These are phyloP conservation scores for Ammopiptanthus mongolicus DNA, from an alignment of 306 rosid species.

Conservation along the genomic window DNA sequence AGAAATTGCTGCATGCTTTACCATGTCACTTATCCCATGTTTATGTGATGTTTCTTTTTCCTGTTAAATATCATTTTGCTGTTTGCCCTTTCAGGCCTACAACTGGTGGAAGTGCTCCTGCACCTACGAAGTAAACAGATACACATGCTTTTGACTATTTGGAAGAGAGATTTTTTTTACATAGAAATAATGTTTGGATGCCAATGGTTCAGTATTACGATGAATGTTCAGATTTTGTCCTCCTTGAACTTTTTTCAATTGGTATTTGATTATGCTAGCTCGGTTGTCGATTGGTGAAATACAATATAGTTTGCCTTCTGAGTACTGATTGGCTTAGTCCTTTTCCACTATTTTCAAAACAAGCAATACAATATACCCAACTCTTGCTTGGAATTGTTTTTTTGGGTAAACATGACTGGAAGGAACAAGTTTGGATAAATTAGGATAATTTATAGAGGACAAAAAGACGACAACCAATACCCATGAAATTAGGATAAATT, in stretches of 20 bases:
- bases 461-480: too few species aligned
- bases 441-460: too few species aligned
- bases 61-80: background rate
- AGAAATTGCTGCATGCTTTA: background rate
- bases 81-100: conserved; percentile 53
- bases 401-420: background rate
- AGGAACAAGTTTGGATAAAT: background rate
- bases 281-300: background rate
- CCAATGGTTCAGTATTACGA: background rate
- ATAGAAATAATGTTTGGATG: conserved; percentile 25
- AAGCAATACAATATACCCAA: background rate
- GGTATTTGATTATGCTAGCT: background rate
- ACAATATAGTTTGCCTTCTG: background rate
- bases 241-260: background rate
- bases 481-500: too few species aligned
- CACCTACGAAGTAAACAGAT: conserved; percentile 13
- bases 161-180: background rate
- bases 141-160: background rate
- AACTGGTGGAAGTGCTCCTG: conserved; percentile 49
- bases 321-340: background rate
- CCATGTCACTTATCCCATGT: background rate
- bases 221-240: conserved; percentile 24
- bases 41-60: conserved; percentile 2
- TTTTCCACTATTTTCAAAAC: background rate
- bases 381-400: background rate